These are phyloP conservation scores for Myxozyma neotropica DNA, from an alignment of 805 yeast species.

Conservation along the genomic window DNA sequence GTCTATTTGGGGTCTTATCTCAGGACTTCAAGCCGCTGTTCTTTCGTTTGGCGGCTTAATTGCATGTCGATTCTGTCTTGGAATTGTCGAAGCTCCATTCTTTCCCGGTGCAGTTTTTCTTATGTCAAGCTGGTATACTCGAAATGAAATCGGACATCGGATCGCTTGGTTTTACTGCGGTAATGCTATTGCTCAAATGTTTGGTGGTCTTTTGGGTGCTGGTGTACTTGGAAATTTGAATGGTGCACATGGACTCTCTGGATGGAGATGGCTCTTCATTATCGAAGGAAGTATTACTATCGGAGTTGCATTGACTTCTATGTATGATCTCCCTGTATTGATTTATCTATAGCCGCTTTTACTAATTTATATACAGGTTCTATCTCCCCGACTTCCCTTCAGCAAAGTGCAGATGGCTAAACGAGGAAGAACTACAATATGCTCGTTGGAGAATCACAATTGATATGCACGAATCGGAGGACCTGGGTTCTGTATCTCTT, in stretches of 20 bases:
- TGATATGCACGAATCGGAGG: too few species aligned
- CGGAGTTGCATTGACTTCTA: too few species aligned
- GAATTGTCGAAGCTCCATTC: constrained; percentile 46
- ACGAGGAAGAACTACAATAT: constrained; percentile 28
- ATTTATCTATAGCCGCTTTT: too few species aligned
- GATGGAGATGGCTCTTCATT: constrained; percentile 58
- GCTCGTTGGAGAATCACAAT: constrained; percentile 33
- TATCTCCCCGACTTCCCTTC: constrained; percentile 55
- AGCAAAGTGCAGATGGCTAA: constrained; percentile 29
- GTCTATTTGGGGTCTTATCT: constrained; percentile 43
- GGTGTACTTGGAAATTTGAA: constrained; percentile 50
- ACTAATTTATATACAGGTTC: too few species aligned
- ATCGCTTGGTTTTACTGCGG: constrained; percentile 47
- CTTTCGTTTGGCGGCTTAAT: constrained; percentile 46
- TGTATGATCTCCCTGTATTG: constrained; percentile 29
- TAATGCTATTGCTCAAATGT: constrained; percentile 54
- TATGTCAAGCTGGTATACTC: constrained; percentile 45
- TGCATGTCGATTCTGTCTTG: constrained; percentile 43
- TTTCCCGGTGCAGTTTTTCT: constrained; percentile 46
- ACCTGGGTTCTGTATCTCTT: constrained; percentile 14
- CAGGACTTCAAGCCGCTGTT: constrained; percentile 40
- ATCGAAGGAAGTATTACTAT: constrained; percentile 50
- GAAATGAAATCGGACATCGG: constrained; percentile 48
- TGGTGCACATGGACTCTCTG: constrained; percentile 44
- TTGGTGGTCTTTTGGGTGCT: constrained; percentile 54